A percentile compares a stretch with the other conserved stretches of the same genome.
Conservation (phyloP, 768 basidiomycete species). For the Crepidotus variabilis region DNA sequence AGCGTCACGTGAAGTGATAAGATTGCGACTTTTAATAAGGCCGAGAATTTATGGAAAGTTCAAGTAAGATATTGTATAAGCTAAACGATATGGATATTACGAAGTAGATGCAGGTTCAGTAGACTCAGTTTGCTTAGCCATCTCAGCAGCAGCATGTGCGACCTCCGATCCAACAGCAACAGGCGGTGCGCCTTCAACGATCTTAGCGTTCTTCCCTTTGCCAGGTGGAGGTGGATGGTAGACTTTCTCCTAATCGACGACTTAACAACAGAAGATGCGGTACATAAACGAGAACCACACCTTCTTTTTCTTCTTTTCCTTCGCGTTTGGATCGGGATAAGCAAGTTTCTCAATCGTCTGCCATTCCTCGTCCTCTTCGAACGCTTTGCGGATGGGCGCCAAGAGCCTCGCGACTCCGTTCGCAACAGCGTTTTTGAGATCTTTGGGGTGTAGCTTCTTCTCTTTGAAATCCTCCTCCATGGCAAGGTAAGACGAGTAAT, state of each 20-base stretch:
- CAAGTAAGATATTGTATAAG: too few species aligned
- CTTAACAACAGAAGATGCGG: neutral
- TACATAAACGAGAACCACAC: slow-evolving; percentile 15
- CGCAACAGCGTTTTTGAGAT: slow-evolving; percentile 78
- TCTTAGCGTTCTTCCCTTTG: slow-evolving; percentile 57
- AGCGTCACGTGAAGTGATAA: too few species aligned
- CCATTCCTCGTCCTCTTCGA: slow-evolving; percentile 78
- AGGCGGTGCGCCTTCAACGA: neutral
- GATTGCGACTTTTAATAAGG: too few species aligned
- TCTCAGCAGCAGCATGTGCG: slow-evolving; percentile 11
- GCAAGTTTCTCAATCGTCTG: slow-evolving; percentile 71
- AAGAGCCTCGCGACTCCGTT: slow-evolving; percentile 72
- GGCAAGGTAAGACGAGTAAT: slow-evolving; percentile 65
- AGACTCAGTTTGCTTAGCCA: slow-evolving; percentile 9
- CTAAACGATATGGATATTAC: too few species aligned
- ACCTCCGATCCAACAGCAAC: slow-evolving; percentile 4
- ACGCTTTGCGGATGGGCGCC: slow-evolving; percentile 77
- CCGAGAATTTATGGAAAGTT: too few species aligned
- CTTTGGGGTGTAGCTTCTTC: slow-evolving; percentile 82
- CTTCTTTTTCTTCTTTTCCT: slow-evolving; percentile 70
- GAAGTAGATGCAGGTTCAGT: too few species aligned
- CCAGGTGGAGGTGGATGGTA: slow-evolving; percentile 84
- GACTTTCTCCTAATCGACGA: slow-evolving; percentile 56
- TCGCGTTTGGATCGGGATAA: slow-evolving; percentile 76
- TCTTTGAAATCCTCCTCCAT: slow-evolving; percentile 72